Base-by-base conservation (phyloP, 768 basidiomycete species). In the Kondoa malvinella region DNA sequence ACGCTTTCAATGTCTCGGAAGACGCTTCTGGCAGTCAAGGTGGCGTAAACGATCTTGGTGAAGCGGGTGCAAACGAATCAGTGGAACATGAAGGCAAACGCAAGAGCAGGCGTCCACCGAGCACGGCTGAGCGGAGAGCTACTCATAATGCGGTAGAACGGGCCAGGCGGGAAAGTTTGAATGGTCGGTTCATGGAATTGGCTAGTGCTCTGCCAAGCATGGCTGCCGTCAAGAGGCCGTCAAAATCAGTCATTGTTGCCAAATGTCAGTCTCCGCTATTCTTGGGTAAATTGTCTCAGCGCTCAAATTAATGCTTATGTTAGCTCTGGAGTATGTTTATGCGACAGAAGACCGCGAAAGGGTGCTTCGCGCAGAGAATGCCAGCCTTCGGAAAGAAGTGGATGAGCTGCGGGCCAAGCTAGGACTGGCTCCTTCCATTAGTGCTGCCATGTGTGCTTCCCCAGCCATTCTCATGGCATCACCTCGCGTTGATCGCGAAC, bases 121-220 rank as follows among this genome's bases (percentile, higher is more conserved):
- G 62, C 16, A 96, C 92, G 65, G 92, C 92, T 64, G 94, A 96
- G 77, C 88, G 92, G 78, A 81, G 94, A 34, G 90, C 91, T 2
- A 92, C 89, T 26, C 94, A 99, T 80, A 99, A 97, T 76, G 94
- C 95, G 33, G 90, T 96, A 68, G 95, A 96, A 80, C 83, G 95
- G 64, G 87, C 88, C 75, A 83, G 94, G 61, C 81, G 94, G 63
- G 94, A 97, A 80, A 92, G 88, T 58, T 80, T 97, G 64, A 99
- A 96, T 76, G 84, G 87, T 65, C 83, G 91, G 68, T 97, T 97
- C 81, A 80, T 95, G 73, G 88, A 86, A 8, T 64, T 61, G 70
- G 67, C 66, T 50, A 66, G 67, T 62, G 34, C 65, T 34, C 70
- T 72, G 66, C 61, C 73, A 72, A 69, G 71, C 72, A 71, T 67